phyloP scores from a whole-genome alignment of 352 stramenopile species.

The Phytophthora palmivora region DNA sequence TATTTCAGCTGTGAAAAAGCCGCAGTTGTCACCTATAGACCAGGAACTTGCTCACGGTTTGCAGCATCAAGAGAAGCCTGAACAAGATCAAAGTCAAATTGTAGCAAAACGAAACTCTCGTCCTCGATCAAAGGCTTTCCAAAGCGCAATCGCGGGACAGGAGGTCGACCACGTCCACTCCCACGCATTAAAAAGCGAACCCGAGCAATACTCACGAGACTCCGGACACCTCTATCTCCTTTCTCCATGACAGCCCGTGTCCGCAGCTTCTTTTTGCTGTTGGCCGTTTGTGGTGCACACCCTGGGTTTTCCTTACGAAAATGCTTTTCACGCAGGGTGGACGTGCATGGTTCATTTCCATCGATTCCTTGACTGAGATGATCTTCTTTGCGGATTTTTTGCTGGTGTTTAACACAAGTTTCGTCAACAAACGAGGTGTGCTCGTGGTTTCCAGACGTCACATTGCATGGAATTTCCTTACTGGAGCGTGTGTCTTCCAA shows the following conservation, averaged over 20 bases:
- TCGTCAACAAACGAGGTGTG: slow-evolving; percentile 41
- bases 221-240: slow-evolving; percentile 22
- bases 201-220: slow-evolving; percentile 4
- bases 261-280: slow-evolving; percentile 30
- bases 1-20: slow-evolving; percentile 5
- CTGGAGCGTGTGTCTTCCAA: slow-evolving; percentile 21
- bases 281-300: slow-evolving; percentile 34
- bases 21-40: background rate
- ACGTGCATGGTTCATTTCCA: slow-evolving; percentile 1
- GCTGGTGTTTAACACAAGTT: slow-evolving; percentile 58
- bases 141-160: slow-evolving; percentile 13
- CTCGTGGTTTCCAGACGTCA: slow-evolving; percentile 41
- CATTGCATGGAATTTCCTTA: slow-evolving; percentile 50
- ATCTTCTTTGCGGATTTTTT: slow-evolving; percentile 49
- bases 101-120: slow-evolving; percentile 14
- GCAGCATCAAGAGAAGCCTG: slow-evolving; percentile 10
- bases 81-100: slow-evolving; percentile 4
- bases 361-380: slow-evolving; percentile 28
- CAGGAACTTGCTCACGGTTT: slow-evolving; percentile 14
- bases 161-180: slow-evolving; percentile 22
- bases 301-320: slow-evolving; percentile 44
- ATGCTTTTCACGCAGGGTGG: slow-evolving; percentile 37
- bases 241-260: slow-evolving; percentile 27
- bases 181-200: slow-evolving; percentile 24
- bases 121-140: slow-evolving; percentile 17